Base-by-base conservation (phyloP, 257 asterid species). In the Echium plantagineum region DNA sequence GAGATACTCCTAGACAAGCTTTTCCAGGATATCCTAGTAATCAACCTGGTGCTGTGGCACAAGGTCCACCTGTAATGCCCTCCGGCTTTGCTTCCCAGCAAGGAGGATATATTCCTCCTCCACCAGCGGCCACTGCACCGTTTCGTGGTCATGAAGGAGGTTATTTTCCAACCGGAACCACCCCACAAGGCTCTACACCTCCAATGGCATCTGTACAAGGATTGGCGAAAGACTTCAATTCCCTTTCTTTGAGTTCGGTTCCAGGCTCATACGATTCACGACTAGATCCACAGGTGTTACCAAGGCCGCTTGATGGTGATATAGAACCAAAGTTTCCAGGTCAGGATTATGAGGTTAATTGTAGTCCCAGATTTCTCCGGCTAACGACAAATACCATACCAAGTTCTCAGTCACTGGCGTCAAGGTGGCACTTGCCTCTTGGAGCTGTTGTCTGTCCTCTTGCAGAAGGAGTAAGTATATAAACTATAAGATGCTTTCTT, bases 391-490 rank as follows among this genome's bases (percentile, higher is more conserved):
- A 89, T 72, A 96, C 86, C 31, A 58, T 91, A 54, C 98, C 98
- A 24, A 85, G 74, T 75, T 87, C 96, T 61, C 94, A 85, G 73
- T 87, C 98, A 52, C 74, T 91, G 82, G 81, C 90, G 58, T 91
- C 94, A 16, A 80, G 95, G 69, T 91, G 96, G 98, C 96, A 91
- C 72, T 77, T 91, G 71, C 90, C 96, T 70, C 73, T 91, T 59
- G 96, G 96, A 70, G 95, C 95, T 5, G 85, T 91, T 69, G 98
- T 91, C 61, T 87, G 94, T 67, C 98, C 98, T 76, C 83, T 91
- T 62, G 98, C 95, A 35, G 96, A 83, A 74, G 95, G 90, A 90
- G 98, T 91, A 71, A 72, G 95, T 77, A 58, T 73, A 66, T 52
- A 21, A 48, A 26, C 63, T 56, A 28, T 22, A 38, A 60, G 20